Evolutionary conservation across 371 early-diverging fungal species (phyloP), one percentile per base, ranked within the genome.

Genomic region (Syncephalastrum contaminatum): DNA sequence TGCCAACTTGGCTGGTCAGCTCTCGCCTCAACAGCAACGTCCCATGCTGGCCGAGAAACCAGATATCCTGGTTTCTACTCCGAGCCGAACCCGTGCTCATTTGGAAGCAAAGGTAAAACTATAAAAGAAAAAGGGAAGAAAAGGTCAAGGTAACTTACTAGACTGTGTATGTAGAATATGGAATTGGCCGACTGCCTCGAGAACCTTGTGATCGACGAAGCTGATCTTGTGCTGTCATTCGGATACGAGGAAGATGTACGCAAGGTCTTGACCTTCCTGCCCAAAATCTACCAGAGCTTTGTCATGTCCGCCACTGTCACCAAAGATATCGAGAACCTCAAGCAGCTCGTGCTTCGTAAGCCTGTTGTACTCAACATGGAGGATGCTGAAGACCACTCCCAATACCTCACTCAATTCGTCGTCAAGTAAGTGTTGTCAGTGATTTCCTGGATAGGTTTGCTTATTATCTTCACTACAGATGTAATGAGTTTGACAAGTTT

Each of bases 191-290:
- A 82, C 6, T 70, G 84, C 8, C 75, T 96, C 52, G 87, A 91
- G 49, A 88, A 86, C 3, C 76, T 98, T 36, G 93, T 96, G 12
- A 91, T 98, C 50, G 98, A 98, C 58, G 98, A 98, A 73, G 96
- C 96, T 1, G 97, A 96, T 75, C 69, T 97, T 27, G 88, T 97
- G 2, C 72, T 95, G 43, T 92, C 92, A 21, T 96, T 93, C 71
- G 98, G 97, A 21, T 92, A 95, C 60, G 89, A 93, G 55, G 86
- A 91, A 40, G 95, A 94, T 67, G 63, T 94, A 40, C 80, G 81
- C 52, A 83, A 93, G 24, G 73, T 88, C 20, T 62, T 89, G 43
- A 63, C 82, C 6, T 81, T 77, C 54, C 68, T 93, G 45, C 95
- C 95, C 45, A 88, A 88, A 67, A 88, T 90, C 47, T 88, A 87